Evolutionary conservation across 2,329 filamentous ascomycete genomes (phyloP).

Genomic region (Colletotrichum ledebouriae): DNA sequence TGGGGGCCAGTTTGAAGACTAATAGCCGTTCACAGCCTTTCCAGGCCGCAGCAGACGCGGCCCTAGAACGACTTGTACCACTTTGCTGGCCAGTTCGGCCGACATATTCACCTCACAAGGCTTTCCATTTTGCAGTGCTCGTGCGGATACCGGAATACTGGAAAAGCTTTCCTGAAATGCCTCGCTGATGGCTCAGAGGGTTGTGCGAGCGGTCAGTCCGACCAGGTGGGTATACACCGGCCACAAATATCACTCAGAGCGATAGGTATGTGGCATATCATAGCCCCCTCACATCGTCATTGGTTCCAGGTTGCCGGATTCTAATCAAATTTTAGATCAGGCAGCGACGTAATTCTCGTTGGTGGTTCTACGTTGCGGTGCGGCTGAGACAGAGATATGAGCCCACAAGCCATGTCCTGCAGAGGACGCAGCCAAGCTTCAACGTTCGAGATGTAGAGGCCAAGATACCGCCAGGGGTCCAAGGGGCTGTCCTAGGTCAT

Average conservation of each 20-base stretch:
- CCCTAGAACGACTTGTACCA: background rate
- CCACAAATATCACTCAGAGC: background rate
- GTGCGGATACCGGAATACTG: background rate
- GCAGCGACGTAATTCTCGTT: background rate
- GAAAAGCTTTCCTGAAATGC: constrained; percentile 13
- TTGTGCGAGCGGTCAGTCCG: constrained; percentile 3
- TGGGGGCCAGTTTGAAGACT: constrained; percentile 3
- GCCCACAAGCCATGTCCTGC: background rate
- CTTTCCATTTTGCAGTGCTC: constrained; percentile 24
- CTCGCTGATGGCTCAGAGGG: constrained; percentile 26
- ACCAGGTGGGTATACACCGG: background rate
- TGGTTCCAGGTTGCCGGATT: constrained; percentile 4
- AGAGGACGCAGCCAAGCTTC: constrained; percentile 23
- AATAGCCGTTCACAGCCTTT: constrained; percentile 31
- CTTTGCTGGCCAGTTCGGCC: constrained; percentile 10
- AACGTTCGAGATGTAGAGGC: constrained; percentile 2
- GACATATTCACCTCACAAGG: constrained; percentile 35
- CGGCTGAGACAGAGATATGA: constrained; percentile 10
- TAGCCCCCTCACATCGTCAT: constrained; percentile 14
- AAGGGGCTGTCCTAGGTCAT: constrained; percentile 13
- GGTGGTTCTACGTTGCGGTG: constrained; percentile 25
- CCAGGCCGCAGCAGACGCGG: constrained; percentile 28
- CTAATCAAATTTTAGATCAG: constrained; percentile 8
- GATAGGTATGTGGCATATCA: background rate
- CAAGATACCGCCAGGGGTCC: constrained; percentile 2